phyloP scores from a whole-genome alignment of 768 basidiomycete species.

The Suillus paluster region DNA sequence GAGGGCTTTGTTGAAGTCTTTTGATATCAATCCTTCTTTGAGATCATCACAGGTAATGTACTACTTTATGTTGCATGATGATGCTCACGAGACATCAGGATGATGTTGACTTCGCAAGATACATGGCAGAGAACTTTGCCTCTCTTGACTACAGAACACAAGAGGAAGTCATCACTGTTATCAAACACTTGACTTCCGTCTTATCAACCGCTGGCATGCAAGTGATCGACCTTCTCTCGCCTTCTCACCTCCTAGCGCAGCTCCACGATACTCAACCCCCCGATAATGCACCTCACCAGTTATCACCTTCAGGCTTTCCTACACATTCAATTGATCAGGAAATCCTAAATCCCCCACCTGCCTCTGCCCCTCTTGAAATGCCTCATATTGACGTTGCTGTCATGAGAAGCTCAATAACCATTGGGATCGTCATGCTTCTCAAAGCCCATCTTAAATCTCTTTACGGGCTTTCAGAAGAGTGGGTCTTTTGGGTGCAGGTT shows the following conservation, averaged over 20 bases:
- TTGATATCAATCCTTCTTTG: conserved; percentile 69
- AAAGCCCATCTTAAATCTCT: conserved; percentile 83
- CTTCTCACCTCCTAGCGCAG: conserved; percentile 68
- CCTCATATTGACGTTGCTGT: conserved; percentile 29
- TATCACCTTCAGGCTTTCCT: background rate
- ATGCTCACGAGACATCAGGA: conserved; percentile 47
- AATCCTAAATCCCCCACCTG: background rate
- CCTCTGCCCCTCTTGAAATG: background rate
- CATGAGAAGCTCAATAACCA: conserved; percentile 72
- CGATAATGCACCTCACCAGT: conserved; percentile 12
- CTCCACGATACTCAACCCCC: conserved; percentile 44
- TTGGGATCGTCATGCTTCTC: conserved; percentile 86
- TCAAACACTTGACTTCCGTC: conserved; percentile 75
- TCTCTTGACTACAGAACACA: conserved; percentile 93
- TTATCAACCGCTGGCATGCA: conserved; percentile 84
- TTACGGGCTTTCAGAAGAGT: conserved; percentile 94
- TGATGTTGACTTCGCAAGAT: conserved; percentile 85
- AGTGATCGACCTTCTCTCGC: conserved; percentile 74
- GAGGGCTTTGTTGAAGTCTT: conserved; percentile 78
- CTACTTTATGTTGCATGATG: background rate
- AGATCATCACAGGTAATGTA: conserved; percentile 59
- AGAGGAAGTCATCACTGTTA: conserved; percentile 88
- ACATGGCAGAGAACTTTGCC: conserved; percentile 94
- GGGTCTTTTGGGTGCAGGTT: conserved; percentile 33
- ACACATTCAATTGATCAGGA: conserved; percentile 10